Evolutionary conservation across 148 eudicot genomes (phyloP).

Genomic region (Chenopodium berlandieri): DNA sequence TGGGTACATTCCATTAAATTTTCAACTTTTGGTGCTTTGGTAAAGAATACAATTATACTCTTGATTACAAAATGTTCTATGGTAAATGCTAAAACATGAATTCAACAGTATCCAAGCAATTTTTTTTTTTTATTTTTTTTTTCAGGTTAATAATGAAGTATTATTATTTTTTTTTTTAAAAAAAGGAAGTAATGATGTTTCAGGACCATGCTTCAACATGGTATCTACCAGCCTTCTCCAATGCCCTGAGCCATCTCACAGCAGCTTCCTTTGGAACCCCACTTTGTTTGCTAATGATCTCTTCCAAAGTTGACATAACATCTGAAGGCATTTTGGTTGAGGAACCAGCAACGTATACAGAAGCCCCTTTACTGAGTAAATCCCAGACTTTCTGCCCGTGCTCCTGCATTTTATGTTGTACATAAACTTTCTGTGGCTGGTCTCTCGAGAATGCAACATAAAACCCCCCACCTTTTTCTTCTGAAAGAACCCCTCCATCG

Average conservation of each 20-base stretch:
- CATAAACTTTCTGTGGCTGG: slow-evolving; percentile 79
- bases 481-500: slow-evolving; percentile 64
- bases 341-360: slow-evolving; percentile 78
- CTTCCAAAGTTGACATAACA: slow-evolving; percentile 77
- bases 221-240: slow-evolving; percentile 90
- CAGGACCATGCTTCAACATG: slow-evolving; percentile 85
- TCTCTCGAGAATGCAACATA: slow-evolving; percentile 81
- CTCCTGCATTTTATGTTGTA: slow-evolving; percentile 83
- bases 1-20: too few relatives aligned
- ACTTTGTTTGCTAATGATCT: slow-evolving; percentile 57
- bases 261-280: slow-evolving; percentile 66
- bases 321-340: slow-evolving; percentile 87
- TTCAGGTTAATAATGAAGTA: too few relatives aligned
- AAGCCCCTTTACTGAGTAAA: slow-evolving; percentile 63
- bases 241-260: slow-evolving; percentile 62
- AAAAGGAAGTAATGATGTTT: background rate
- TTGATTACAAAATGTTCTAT: background rate
- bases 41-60: background rate
- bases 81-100: background rate
- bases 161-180: background rate
- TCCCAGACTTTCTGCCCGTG: slow-evolving; percentile 53
- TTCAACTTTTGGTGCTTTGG: too few relatives aligned
- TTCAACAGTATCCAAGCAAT: background rate
- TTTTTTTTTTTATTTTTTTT: too few relatives aligned
- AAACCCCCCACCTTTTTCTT: slow-evolving; percentile 85